Percentiles rank a stretch among this genome's conserved stretches.
phyloP scores from a whole-genome alignment of 306 rosid species.

The Herpetospermum pedunculosum region DNA sequence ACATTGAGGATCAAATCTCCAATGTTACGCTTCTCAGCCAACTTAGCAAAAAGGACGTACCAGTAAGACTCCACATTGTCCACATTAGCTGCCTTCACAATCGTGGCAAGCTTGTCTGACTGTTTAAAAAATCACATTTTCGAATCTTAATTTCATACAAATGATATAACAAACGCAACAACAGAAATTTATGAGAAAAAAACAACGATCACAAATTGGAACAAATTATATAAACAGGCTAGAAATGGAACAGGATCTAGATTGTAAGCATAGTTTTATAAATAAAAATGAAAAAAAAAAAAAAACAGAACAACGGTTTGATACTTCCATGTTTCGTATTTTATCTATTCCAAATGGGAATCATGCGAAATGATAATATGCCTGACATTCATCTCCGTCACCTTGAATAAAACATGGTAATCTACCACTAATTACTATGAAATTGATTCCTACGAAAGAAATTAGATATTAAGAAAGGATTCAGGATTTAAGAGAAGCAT shows the following conservation, averaged over 20 bases:
- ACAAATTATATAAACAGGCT: neutral
- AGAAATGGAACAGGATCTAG: neutral
- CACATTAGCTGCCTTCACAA: constrained; percentile 52
- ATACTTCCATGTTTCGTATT: neutral
- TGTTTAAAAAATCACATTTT: constrained; percentile 10
- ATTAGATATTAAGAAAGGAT: neutral
- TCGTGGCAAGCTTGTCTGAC: constrained; percentile 54
- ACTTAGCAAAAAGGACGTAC: constrained; percentile 63
- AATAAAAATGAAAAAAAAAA: too few relatives aligned
- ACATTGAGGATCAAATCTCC: constrained; percentile 52
- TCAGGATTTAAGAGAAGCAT: constrained; percentile 13
- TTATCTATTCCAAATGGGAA: neutral
- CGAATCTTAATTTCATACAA: neutral
- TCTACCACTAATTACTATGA: neutral
- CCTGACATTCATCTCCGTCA: neutral
- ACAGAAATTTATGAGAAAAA: neutral
- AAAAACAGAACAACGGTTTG: neutral
- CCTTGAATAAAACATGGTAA: neutral
- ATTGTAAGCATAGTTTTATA: neutral
- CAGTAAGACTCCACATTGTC: constrained; percentile 40
- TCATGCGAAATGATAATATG: neutral
- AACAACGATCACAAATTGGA: neutral
- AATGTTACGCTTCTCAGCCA: constrained; percentile 53
- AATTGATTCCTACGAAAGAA: neutral
- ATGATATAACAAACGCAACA: neutral